Conservation (phyloP, 1,284 basidiomycete genomes). For the Heterobasidion parviporum region DNA sequence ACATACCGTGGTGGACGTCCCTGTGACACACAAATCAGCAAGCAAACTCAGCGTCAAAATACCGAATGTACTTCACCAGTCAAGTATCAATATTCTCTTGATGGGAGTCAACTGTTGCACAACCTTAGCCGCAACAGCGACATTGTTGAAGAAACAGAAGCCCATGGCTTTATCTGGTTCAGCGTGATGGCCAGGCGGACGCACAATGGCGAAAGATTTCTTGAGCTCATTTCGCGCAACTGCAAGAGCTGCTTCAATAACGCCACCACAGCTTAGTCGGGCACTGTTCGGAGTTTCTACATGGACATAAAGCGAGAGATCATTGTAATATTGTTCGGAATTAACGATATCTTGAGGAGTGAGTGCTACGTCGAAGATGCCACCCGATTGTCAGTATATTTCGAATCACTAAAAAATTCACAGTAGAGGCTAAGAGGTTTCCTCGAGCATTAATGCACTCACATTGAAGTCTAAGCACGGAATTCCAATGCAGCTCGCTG, state of each 20-base stretch:
- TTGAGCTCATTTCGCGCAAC: slow-evolving; percentile 78
- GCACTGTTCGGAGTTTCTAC: slow-evolving; percentile 81
- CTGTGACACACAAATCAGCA: slow-evolving; percentile 29
- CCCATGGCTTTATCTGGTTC: slow-evolving; percentile 98
- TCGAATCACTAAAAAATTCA: slow-evolving; percentile 7
- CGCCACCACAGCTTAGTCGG: slow-evolving; percentile 87
- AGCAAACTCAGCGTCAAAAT: not conserved
- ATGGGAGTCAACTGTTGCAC: slow-evolving; percentile 61
- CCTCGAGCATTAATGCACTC: slow-evolving; percentile 24
- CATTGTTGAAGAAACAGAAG: slow-evolving; percentile 99
- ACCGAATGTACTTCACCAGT: slow-evolving; percentile 63
- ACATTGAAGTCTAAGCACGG: slow-evolving; percentile 76
- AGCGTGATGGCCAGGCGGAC: slow-evolving; percentile 97
- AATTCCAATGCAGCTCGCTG: slow-evolving; percentile 85
- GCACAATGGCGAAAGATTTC: slow-evolving; percentile 92
- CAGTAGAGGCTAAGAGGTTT: not conserved
- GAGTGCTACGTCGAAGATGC: slow-evolving; percentile 40
- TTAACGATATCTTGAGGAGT: slow-evolving; percentile 64
- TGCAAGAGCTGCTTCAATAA: slow-evolving; percentile 84
- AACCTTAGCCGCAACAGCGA: slow-evolving; percentile 85
- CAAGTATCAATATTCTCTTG: slow-evolving; percentile 85
- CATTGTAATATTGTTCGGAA: slow-evolving; percentile 77
- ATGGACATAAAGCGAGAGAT: slow-evolving; percentile 89
- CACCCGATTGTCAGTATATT: slow-evolving; percentile 5
- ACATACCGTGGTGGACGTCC: slow-evolving; percentile 94